phyloP scores from a whole-genome alignment of 2,329 filamentous ascomycete genomes.

The Talaromyces sp. region DNA sequence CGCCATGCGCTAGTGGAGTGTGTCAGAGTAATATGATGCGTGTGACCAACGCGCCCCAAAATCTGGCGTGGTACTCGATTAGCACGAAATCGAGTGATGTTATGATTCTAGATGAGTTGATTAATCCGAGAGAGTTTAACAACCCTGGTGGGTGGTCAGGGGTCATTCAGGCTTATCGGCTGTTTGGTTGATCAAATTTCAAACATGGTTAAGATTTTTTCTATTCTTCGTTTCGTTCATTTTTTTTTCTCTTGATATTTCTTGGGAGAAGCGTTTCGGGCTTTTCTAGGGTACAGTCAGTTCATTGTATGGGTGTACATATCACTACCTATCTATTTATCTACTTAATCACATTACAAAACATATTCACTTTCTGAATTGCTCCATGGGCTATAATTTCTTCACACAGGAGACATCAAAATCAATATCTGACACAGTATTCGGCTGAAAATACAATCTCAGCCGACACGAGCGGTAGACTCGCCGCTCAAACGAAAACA shows the following conservation, averaged over 20 bases:
- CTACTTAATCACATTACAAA: not conserved
- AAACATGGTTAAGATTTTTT: not conserved
- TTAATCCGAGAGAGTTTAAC: constrained; percentile 27
- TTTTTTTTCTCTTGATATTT: not conserved
- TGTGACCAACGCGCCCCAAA: constrained; percentile 27
- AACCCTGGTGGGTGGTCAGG: constrained; percentile 35
- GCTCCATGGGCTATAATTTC: not conserved
- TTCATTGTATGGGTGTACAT: constrained; percentile 1
- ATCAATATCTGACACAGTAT: not conserved
- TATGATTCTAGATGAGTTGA: constrained; percentile 32
- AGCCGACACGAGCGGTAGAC: not conserved
- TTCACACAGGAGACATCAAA: not conserved
- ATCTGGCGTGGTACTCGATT: constrained; percentile 35
- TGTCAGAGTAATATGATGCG: constrained; percentile 37
- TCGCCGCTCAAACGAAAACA: no score
- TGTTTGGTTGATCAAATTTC: constrained; percentile 1
- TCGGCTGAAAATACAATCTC: no score
- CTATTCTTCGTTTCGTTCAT: not conserved
- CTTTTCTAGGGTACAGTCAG: not conserved
- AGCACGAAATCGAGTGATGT: constrained; percentile 30
- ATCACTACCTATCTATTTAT: not conserved
- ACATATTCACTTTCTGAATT: not conserved
- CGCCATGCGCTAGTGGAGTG: constrained; percentile 29
- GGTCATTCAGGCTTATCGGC: constrained; percentile 31
- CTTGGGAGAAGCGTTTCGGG: not conserved